Conservation (phyloP, 805 yeast genomes). For the Metschnikowia chrysomelidarum region DNA sequence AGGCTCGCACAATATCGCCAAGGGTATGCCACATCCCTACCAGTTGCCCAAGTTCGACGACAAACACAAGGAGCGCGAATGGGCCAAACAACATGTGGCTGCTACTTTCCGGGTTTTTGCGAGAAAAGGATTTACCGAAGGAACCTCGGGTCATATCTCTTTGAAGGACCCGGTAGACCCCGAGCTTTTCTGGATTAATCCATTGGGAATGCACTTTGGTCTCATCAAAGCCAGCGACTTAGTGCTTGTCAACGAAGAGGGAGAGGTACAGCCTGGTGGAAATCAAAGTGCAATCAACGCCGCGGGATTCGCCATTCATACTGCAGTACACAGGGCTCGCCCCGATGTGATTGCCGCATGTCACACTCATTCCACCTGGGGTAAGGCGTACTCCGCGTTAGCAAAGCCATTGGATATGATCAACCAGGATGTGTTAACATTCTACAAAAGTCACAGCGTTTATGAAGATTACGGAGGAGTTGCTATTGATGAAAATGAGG, state of each 20-base stretch:
- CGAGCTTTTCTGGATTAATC: conserved; percentile 87
- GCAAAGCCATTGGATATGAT: conserved; percentile 73
- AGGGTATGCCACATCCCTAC: conserved; percentile 51
- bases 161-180: conserved; percentile 80
- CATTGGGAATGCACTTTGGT: conserved; percentile 70
- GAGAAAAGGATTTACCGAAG: conserved; percentile 71
- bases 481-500: conserved; percentile 66
- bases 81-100: conserved; percentile 72
- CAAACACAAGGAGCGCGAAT: conserved; percentile 48
- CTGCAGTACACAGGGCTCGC: conserved; percentile 63
- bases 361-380: conserved; percentile 64
- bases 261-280: conserved; percentile 60
- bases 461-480: conserved; percentile 76
- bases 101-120: conserved; percentile 82
- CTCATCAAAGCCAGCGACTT: conserved; percentile 38
- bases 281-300: conserved; percentile 54
- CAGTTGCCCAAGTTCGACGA: conserved; percentile 53
- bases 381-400: conserved; percentile 64
- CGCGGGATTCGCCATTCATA: conserved; percentile 71
- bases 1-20: conserved; percentile 60
- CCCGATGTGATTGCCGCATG: conserved; percentile 74
- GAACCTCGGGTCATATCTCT: conserved; percentile 83
- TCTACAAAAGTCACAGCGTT: conserved; percentile 66
- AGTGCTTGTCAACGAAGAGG: conserved; percentile 55
- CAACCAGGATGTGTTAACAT: conserved; percentile 71